Evolutionary conservation across 805 yeast species (phyloP).

Genomic region (Metahyphopichia silvanorum): DNA sequence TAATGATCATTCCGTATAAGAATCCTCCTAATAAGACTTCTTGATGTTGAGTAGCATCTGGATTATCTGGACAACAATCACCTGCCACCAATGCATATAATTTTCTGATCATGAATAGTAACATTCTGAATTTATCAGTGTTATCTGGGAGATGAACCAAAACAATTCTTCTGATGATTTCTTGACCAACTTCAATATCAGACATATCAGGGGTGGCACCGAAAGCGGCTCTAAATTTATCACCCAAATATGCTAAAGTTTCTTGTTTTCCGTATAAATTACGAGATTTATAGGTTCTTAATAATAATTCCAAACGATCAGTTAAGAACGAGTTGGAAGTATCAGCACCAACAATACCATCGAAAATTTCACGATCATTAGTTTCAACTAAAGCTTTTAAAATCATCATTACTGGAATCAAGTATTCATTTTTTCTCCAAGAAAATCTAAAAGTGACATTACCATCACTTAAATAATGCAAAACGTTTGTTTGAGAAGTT

Average conservation of each 20-base stretch:
- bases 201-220: slow-evolving; percentile 98
- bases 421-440: slow-evolving; percentile 92
- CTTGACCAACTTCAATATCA: slow-evolving; percentile 92
- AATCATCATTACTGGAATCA: slow-evolving; percentile 94
- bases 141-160: slow-evolving; percentile 78
- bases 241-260: slow-evolving; percentile 95
- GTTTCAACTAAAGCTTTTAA: slow-evolving; percentile 98
- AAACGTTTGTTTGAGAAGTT: slow-evolving; percentile 93
- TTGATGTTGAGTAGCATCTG: slow-evolving; percentile 97
- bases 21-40: slow-evolving; percentile 93
- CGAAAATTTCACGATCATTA: slow-evolving; percentile 98
- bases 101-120: slow-evolving; percentile 93
- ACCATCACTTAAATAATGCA: slow-evolving; percentile 76
- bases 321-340: slow-evolving; percentile 88
- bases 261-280: slow-evolving; percentile 98
- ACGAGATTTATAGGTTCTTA: slow-evolving; percentile 99
- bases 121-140: slow-evolving; percentile 82
- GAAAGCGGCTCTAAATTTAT: slow-evolving; percentile 95
- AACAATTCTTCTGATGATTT: slow-evolving; percentile 94
- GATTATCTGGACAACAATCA: slow-evolving; percentile 97
- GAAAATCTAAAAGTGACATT: slow-evolving; percentile 93
- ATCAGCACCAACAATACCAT: slow-evolving; percentile 96
- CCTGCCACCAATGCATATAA: slow-evolving; percentile 99
- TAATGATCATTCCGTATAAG: slow-evolving; percentile 89
- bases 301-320: slow-evolving; percentile 99